Conservation (phyloP, 495 filamentous ascomycete species). For the Podospora pseudocomata region DNA sequence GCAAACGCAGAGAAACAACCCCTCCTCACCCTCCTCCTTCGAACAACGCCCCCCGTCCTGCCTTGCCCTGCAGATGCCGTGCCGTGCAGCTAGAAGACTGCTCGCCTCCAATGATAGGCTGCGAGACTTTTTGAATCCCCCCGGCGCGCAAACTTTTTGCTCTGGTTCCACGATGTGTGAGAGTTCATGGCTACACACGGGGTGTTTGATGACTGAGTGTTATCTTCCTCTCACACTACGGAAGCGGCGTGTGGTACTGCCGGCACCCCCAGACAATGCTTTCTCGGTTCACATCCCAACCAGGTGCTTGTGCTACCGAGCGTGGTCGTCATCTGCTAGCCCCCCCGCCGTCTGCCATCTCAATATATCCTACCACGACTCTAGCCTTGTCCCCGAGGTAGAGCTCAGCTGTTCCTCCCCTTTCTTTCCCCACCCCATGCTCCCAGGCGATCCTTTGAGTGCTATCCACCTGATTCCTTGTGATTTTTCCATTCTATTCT, state of each 20-base stretch:
- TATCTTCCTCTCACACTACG: too few species aligned
- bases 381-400: neutral
- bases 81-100: constrained; percentile 17
- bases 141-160: too few species aligned
- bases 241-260: too few species aligned
- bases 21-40: neutral
- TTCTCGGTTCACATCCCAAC: too few species aligned
- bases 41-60: too few species aligned
- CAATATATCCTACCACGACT: neutral
- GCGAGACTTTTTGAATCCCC: too few species aligned
- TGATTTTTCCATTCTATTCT: neutral
- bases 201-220: too few species aligned
- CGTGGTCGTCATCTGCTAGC: neutral
- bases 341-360: neutral
- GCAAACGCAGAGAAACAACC: constrained; percentile 10
- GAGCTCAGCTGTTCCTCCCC: constrained; percentile 1
- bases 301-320: too few species aligned
- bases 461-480: neutral
- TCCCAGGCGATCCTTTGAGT: constrained; percentile 3
- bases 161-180: neutral
- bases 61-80: constrained; percentile 25
- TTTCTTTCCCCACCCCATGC: neutral
- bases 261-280: too few species aligned
- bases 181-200: neutral
- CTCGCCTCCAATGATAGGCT: constrained; percentile 15